A percentile compares a stretch with the other conserved stretches of the same genome.
Conservation (phyloP, 2,329 filamentous ascomycete genomes). For the Claviceps citrina region DNA sequence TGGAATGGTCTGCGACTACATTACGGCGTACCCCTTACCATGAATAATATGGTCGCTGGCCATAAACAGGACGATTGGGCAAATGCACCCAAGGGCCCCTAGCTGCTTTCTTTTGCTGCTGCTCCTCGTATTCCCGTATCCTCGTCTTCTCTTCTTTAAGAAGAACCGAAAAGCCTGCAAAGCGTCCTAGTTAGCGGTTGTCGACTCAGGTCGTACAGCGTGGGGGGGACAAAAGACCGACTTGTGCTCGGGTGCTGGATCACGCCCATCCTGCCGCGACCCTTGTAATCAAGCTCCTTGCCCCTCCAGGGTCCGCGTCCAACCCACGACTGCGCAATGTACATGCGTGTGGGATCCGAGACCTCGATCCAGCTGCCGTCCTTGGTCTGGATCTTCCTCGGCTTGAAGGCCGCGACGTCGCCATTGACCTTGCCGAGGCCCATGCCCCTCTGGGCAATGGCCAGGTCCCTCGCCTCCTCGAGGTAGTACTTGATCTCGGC, state of each 20-base stretch:
- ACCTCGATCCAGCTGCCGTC: conserved; percentile 59
- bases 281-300: conserved; percentile 52
- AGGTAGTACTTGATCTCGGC: conserved; percentile 66
- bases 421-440: conserved; percentile 42
- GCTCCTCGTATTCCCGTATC: conserved; percentile 65
- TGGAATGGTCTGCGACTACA: not conserved
- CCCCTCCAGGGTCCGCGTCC: conserved; percentile 52
- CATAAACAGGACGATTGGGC: conserved; percentile 69
- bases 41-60: conserved; percentile 77
- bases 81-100: conserved; percentile 75
- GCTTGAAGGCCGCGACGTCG: conserved; percentile 23
- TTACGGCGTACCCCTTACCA: conserved; percentile 46
- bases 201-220: not conserved
- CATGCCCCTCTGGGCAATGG: conserved; percentile 72
- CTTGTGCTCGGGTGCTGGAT: conserved; percentile 60
- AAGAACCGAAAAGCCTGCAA: conserved; percentile 57
- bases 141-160: conserved; percentile 90
- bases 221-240: conserved; percentile 28
- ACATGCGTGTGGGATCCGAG: conserved; percentile 63
- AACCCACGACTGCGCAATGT: conserved; percentile 88
- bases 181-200: not conserved
- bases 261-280: conserved; percentile 53
- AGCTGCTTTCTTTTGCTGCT: conserved; percentile 57
- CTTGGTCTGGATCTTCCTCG: conserved; percentile 50
- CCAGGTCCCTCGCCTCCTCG: conserved; percentile 65